A percentile compares a stretch with the other conserved stretches of the same genome.
phyloP scores from a whole-genome alignment of 2,329 filamentous ascomycete genomes.

The Apiospora pterosperma region DNA sequence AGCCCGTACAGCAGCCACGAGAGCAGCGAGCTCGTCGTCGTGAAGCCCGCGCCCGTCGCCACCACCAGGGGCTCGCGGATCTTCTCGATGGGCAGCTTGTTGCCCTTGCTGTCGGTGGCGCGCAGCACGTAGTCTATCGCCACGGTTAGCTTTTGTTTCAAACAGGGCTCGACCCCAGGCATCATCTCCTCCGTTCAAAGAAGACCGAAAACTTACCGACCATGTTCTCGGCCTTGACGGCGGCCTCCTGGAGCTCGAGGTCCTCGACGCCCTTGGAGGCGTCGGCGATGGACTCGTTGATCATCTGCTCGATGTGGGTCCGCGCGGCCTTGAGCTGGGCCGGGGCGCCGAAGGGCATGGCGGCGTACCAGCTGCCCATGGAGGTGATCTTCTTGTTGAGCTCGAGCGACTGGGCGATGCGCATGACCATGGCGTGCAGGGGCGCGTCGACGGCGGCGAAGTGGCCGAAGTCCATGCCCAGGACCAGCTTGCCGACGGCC shows the following conservation, averaged over 20 bases:
- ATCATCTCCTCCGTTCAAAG: too few relatives aligned
- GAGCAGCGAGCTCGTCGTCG: slow-evolving; percentile 54
- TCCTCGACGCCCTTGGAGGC: slow-evolving; percentile 36
- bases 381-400: slow-evolving; percentile 58
- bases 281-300: slow-evolving; percentile 34
- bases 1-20: slow-evolving; percentile 56
- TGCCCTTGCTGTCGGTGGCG: slow-evolving; percentile 50
- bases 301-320: slow-evolving; percentile 30
- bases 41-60: slow-evolving; percentile 56
- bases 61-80: slow-evolving; percentile 42
- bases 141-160: too few relatives aligned
- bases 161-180: too few relatives aligned
- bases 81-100: slow-evolving; percentile 46
- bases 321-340: slow-evolving; percentile 34
- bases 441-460: slow-evolving; percentile 42
- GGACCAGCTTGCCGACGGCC: slow-evolving; percentile 39
- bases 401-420: slow-evolving; percentile 46
- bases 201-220: too few relatives aligned
- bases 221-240: slow-evolving; percentile 42
- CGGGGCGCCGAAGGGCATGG: slow-evolving; percentile 56
- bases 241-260: slow-evolving; percentile 44
- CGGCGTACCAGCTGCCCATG: slow-evolving; percentile 52
- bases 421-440: slow-evolving; percentile 46
- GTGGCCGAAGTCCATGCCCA: slow-evolving; percentile 44
- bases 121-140: slow-evolving; percentile 54